Evolutionary conservation across 129 eudicot species (phyloP).

Genomic region (Solidago caesia): DNA sequence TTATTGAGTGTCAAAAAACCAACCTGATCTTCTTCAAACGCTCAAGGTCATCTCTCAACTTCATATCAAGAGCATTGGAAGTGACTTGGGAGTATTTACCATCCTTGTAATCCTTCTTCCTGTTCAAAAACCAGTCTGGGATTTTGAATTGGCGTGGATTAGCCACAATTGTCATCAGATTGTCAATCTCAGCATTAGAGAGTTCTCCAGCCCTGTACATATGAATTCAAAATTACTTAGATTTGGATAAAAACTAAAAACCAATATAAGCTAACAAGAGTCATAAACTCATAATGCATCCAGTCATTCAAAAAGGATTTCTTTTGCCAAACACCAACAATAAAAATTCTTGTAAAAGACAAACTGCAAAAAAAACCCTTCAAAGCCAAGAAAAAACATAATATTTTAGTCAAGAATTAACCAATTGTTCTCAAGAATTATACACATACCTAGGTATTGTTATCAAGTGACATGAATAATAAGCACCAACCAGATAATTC

Average conservation of each 20-base stretch:
- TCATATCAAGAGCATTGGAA: slow-evolving; percentile 74
- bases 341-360: no score
- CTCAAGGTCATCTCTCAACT: slow-evolving; percentile 73
- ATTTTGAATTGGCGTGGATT: slow-evolving; percentile 74
- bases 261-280: neutral
- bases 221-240: neutral
- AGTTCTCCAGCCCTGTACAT: slow-evolving; percentile 60
- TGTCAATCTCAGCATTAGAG: slow-evolving; percentile 53
- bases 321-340: neutral
- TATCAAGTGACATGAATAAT: neutral
- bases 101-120: slow-evolving; percentile 79
- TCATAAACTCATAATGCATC: neutral
- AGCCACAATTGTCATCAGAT: slow-evolving; percentile 62
- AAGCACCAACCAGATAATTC: neutral
- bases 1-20: neutral
- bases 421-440: no score
- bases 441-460: no score
- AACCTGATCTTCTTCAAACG: slow-evolving; percentile 77
- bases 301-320: neutral
- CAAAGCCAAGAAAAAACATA: no score
- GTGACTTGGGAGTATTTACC: slow-evolving; percentile 67
- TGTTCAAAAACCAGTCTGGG: slow-evolving; percentile 72
- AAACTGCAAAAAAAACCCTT: neutral
- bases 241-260: neutral
- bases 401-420: no score